These are phyloP conservation scores for Lolium rigidum DNA, from an alignment of 176 grass and related monocot species.

Conservation along the genomic window DNA sequence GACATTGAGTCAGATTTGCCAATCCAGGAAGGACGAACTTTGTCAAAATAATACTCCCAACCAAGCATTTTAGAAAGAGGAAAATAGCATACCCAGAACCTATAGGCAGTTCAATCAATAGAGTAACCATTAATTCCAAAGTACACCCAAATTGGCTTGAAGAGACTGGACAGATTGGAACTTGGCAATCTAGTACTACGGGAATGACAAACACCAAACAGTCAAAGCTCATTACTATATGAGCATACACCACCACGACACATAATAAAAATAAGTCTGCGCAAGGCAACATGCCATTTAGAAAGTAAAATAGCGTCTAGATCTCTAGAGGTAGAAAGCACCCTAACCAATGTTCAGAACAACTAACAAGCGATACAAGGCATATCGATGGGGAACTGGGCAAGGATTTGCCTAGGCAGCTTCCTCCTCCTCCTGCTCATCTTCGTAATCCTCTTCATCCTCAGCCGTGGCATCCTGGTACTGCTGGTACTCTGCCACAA, in stretches of 20 bases:
- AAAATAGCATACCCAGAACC: background rate
- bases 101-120: background rate
- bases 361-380: slow-evolving; percentile 29
- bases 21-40: too few relatives aligned
- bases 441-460: slow-evolving; percentile 66
- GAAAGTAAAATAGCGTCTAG: slow-evolving; percentile 22
- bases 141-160: background rate
- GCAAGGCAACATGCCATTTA: slow-evolving; percentile 27
- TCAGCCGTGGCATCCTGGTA: slow-evolving; percentile 75
- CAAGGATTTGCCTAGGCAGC: slow-evolving; percentile 18
- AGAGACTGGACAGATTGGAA: background rate
- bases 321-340: slow-evolving; percentile 43
- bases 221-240: slow-evolving; percentile 29
- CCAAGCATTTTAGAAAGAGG: too few relatives aligned
- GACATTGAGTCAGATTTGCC: too few relatives aligned
- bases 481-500: slow-evolving; percentile 90
- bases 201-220: slow-evolving; percentile 27
- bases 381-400: slow-evolving; percentile 1
- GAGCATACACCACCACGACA: slow-evolving; percentile 35
- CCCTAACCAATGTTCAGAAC: slow-evolving; percentile 9
- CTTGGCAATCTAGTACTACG: background rate
- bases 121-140: background rate
- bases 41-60: too few relatives aligned
- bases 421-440: slow-evolving; percentile 61
- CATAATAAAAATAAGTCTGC: slow-evolving; percentile 13